phyloP scores from a whole-genome alignment of 1,139 yeast genomes.

The Suhomyces bokatorum region DNA sequence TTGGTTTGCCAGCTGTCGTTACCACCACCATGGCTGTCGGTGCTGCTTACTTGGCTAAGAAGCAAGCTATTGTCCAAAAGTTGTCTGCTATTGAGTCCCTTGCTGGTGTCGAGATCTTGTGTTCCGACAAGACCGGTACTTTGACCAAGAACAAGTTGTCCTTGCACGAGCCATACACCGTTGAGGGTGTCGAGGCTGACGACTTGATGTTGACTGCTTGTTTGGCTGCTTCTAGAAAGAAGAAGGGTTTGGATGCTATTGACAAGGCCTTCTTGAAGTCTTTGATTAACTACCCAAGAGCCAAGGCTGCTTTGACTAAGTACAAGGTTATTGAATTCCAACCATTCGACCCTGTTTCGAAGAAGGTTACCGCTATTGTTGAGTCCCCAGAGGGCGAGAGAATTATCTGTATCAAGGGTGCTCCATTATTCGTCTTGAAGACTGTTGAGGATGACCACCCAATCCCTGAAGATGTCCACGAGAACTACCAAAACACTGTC shows the following conservation, averaged over 20 bases:
- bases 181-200: constrained; percentile 97
- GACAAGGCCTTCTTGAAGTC: constrained; percentile 97
- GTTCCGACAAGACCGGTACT: constrained; percentile 99
- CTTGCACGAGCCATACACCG: constrained; percentile 97
- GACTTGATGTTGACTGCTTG: constrained; percentile 98
- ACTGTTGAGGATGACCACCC: constrained; percentile 97
- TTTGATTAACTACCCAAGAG: constrained; percentile 83
- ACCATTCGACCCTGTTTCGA: constrained; percentile 97
- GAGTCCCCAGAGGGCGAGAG: constrained; percentile 97
- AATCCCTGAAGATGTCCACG: constrained; percentile 93
- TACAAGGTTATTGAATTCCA: constrained; percentile 95
- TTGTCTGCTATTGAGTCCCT: constrained; percentile 97
- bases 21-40: constrained; percentile 99
- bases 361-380: constrained; percentile 93
- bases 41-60: constrained; percentile 98
- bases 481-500: constrained; percentile 93
- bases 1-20: constrained; percentile 99
- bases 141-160: constrained; percentile 97
- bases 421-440: constrained; percentile 91
- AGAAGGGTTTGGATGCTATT: constrained; percentile 97
- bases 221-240: constrained; percentile 98
- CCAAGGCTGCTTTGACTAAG: constrained; percentile 91
- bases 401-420: constrained; percentile 97
- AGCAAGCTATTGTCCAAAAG: constrained; percentile 97
- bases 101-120: constrained; percentile 98